These are phyloP conservation scores for Bryoerythrophyllum caledonicum DNA, from an alignment of 225 moss, liverwort and hornwort species.

Conservation along the genomic window DNA sequence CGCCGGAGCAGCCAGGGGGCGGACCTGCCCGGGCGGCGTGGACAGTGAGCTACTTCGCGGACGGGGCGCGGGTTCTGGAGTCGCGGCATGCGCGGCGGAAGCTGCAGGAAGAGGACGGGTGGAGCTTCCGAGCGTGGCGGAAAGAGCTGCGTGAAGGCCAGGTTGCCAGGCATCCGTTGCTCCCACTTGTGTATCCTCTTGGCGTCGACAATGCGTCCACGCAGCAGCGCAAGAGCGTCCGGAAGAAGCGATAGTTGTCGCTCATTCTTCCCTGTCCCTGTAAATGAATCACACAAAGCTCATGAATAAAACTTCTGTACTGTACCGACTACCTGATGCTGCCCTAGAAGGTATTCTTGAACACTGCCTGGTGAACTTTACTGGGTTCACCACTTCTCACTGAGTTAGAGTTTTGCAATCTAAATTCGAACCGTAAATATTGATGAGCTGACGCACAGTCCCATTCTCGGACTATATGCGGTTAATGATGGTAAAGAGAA, in stretches of 20 bases:
- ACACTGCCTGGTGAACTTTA: too few relatives aligned
- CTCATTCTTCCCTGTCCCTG: neutral
- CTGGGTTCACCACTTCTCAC: neutral
- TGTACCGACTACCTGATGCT: too few relatives aligned
- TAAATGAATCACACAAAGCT: neutral
- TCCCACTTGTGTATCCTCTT: constrained; percentile 47
- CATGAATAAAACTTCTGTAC: too few relatives aligned
- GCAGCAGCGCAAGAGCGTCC: neutral
- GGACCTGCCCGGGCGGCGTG: constrained; percentile 46
- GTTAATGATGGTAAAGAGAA: too few relatives aligned
- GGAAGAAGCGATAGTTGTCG: neutral
- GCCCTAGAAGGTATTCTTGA: neutral
- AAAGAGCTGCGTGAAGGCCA: constrained; percentile 63
- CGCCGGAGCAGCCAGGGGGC: constrained; percentile 44
- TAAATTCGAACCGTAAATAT: neutral
- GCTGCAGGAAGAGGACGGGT: constrained; percentile 61
- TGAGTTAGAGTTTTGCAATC: neutral
- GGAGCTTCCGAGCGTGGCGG: constrained; percentile 53
- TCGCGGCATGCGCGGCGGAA: constrained; percentile 53
- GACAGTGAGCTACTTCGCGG: constrained; percentile 66
- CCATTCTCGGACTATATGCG: too few relatives aligned
- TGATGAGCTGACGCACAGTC: too few relatives aligned
- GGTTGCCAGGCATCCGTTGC: constrained; percentile 42
- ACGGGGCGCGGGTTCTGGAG: constrained; percentile 49
- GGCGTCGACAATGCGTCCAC: constrained; percentile 4